Conservation (phyloP, 305 asterid genomes). For the Andrographis paniculata region DNA sequence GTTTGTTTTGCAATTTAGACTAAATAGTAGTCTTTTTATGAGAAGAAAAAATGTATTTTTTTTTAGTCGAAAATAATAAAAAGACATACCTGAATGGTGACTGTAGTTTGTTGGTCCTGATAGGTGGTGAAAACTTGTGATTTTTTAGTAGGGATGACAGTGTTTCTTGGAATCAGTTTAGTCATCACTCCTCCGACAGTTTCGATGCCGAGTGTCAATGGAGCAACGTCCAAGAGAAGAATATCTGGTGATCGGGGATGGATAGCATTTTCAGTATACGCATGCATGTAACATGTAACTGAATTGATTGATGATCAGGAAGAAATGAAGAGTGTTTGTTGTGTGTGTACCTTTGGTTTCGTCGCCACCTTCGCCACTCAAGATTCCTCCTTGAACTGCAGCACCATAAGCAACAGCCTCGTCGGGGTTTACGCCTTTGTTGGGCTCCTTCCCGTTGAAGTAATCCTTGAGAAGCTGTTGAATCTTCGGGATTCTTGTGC, state of each 20-base stretch:
- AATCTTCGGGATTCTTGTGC: conserved; percentile 53
- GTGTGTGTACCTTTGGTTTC: conserved; percentile 52
- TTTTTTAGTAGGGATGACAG: conserved; percentile 46
- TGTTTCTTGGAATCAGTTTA: conserved; percentile 58
- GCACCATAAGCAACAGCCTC: conserved; percentile 67
- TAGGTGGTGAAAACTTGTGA: conserved; percentile 55
- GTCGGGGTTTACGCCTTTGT: conserved; percentile 52
- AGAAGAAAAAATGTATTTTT: too few relatives aligned
- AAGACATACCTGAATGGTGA: conserved; percentile 34
- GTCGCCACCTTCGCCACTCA: conserved; percentile 54
- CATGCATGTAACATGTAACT: too few relatives aligned
- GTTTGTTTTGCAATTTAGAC: too few relatives aligned
- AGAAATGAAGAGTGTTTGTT: too few relatives aligned
- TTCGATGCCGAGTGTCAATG: conserved; percentile 47
- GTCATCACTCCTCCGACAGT: conserved; percentile 63
- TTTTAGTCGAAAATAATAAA: too few relatives aligned
- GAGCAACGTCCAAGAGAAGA: conserved; percentile 53
- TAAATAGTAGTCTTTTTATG: too few relatives aligned
- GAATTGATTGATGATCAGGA: too few relatives aligned
- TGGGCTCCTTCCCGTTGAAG: conserved; percentile 53
- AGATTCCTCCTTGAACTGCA: conserved; percentile 49
- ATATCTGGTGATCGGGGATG: conserved; percentile 35
- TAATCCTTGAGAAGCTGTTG: conserved; percentile 49
- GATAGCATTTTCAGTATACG: too few relatives aligned
- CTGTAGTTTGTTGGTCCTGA: conserved; percentile 57